Conservation (phyloP, 2,329 filamentous ascomycete species). For the Teratosphaeriaceae sp. region DNA sequence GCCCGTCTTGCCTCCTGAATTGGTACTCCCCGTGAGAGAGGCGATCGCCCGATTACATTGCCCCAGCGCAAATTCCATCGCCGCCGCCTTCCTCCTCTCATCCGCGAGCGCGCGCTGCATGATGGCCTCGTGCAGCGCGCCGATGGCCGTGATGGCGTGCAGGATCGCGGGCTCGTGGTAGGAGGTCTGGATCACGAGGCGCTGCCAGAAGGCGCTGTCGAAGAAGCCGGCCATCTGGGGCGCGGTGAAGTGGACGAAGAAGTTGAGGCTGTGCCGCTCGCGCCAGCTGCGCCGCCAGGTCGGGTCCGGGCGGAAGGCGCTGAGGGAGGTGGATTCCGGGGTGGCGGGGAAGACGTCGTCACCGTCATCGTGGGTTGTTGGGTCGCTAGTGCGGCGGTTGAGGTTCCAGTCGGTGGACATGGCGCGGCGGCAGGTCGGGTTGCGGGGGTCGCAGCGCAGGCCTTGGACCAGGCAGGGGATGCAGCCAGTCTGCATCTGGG, state of each 20-base stretch:
- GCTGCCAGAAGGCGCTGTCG: constrained; percentile 27
- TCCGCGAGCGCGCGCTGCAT: constrained; percentile 26
- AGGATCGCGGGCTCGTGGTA: constrained; percentile 28
- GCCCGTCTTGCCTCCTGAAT: background rate
- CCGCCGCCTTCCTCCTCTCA: constrained; percentile 24
- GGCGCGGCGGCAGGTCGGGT: constrained; percentile 20
- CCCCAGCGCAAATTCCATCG: constrained; percentile 27
- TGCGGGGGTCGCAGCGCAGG: constrained; percentile 22
- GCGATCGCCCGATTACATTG: constrained; percentile 29
- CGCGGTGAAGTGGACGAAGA: constrained; percentile 34
- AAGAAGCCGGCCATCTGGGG: constrained; percentile 30
- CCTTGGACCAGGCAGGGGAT: constrained; percentile 28
- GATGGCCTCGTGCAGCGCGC: constrained; percentile 27
- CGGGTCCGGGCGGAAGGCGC: constrained; percentile 18
- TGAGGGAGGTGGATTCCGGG: constrained; percentile 12
- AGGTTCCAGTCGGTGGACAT: constrained; percentile 26
- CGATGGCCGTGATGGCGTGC: constrained; percentile 28
- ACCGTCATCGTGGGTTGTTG: constrained; percentile 12
- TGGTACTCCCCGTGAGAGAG: constrained; percentile 15
- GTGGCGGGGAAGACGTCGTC: constrained; percentile 6
- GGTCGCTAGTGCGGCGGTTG: too few relatives aligned
- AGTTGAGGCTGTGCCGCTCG: constrained; percentile 27
- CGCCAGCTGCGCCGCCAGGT: constrained; percentile 28
- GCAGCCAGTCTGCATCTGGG: constrained; percentile 27
- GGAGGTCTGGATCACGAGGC: constrained; percentile 27